These are phyloP conservation scores for Acmispon strigosus DNA, from an alignment of 306 rosid genomes.

Conservation along the genomic window DNA sequence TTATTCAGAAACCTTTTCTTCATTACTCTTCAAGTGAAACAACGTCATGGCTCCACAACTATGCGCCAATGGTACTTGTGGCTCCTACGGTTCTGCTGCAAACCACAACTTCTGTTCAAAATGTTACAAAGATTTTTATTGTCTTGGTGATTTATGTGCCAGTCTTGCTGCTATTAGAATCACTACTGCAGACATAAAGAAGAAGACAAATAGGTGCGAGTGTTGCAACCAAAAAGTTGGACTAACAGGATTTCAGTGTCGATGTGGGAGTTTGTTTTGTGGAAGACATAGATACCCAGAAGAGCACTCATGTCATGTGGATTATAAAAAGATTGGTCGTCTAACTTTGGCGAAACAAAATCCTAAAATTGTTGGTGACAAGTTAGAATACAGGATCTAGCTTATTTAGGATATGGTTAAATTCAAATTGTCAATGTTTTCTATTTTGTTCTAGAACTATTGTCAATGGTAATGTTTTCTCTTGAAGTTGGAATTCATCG, in stretches of 20 bases:
- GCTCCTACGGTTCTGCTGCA: constrained; percentile 28
- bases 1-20: too few relatives aligned
- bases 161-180: neutral
- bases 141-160: neutral
- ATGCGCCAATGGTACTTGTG: constrained; percentile 42
- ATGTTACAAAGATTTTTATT: neutral
- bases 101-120: constrained; percentile 18
- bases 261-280: constrained; percentile 27
- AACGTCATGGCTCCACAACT: constrained; percentile 5
- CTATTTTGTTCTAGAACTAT: too few relatives aligned
- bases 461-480: too few relatives aligned
- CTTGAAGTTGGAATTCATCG: too few relatives aligned
- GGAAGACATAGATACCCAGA: constrained; percentile 27
- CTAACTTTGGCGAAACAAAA: neutral
- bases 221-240: constrained; percentile 26
- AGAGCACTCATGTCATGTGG: neutral
- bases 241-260: constrained; percentile 18
- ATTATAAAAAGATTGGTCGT: constrained; percentile 12
- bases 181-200: too few relatives aligned
- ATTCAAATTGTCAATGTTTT: too few relatives aligned
- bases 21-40: too few relatives aligned
- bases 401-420: too few relatives aligned
- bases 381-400: neutral
- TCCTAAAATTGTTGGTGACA: neutral
- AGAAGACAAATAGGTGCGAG: constrained; percentile 17